Evolutionary conservation across 805 yeast genomes (phyloP).

Genomic region (Lipomyces chichibuensis): DNA sequence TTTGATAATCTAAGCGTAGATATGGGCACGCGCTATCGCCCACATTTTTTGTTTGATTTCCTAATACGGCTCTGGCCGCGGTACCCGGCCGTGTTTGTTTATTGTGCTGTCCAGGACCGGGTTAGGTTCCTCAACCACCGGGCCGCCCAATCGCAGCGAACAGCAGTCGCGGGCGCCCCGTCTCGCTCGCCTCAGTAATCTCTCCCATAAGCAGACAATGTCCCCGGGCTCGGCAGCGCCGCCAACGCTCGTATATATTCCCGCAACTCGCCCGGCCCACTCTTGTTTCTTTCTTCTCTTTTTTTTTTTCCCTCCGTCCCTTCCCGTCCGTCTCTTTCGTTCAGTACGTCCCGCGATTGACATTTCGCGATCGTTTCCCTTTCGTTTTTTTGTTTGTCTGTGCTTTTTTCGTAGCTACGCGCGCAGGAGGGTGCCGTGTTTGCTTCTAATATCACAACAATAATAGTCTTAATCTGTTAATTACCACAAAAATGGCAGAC

Average conservation of each 20-base stretch:
- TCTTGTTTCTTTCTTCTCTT: conserved; percentile 6
- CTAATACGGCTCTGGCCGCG: neutral
- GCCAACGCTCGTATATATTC: conserved; percentile 19
- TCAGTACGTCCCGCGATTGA: conserved; percentile 33
- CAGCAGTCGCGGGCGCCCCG: neutral
- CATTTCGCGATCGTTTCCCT: conserved; percentile 3
- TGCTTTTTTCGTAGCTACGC: neutral
- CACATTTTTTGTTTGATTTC: neutral
- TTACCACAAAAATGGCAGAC: conserved; percentile 26
- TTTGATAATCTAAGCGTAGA: neutral
- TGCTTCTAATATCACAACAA: neutral
- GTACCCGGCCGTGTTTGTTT: conserved; percentile 2
- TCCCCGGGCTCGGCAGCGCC: conserved; percentile 23
- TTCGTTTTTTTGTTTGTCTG: neutral
- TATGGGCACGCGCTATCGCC: neutral
- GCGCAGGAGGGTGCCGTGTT: conserved; percentile 2
- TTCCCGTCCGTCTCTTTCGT: conserved; percentile 9
- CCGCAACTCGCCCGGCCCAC: conserved; percentile 19
- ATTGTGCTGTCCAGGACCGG: neutral
- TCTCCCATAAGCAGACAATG: neutral
- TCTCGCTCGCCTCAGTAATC: neutral
- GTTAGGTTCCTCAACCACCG: neutral
- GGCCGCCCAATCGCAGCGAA: conserved; percentile 3
- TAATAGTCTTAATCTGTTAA: neutral
- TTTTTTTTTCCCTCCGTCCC: conserved; percentile 8